Evolutionary conservation across 148 eudicot genomes (phyloP).

Genomic region (Persicaria maculosa): DNA sequence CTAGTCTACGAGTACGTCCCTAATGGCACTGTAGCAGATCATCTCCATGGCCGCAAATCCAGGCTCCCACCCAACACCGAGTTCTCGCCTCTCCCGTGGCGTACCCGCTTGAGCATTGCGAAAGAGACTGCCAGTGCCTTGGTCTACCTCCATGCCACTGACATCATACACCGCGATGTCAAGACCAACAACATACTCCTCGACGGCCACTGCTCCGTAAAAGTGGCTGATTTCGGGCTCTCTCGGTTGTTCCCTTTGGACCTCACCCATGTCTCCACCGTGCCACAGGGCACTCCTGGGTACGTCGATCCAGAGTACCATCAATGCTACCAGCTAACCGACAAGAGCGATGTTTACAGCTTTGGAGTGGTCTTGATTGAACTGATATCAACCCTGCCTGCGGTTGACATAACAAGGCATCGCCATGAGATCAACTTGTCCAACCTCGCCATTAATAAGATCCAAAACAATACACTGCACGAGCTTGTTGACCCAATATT

Average conservation of each 20-base stretch:
- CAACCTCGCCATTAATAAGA: constrained; percentile 23
- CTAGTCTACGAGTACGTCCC: constrained; percentile 70
- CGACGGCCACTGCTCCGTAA: constrained; percentile 30
- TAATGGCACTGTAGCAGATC: constrained; percentile 80
- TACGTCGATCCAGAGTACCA: constrained; percentile 44
- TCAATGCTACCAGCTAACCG: constrained; percentile 33
- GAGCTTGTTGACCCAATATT: constrained; percentile 34
- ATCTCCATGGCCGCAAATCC: constrained; percentile 37
- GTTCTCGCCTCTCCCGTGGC: constrained; percentile 33
- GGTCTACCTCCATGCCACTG: constrained; percentile 49
- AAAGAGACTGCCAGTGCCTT: constrained; percentile 50
- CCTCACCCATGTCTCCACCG: constrained; percentile 39
- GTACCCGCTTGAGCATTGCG: constrained; percentile 43
- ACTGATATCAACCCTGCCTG: constrained; percentile 33
- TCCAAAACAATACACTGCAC: constrained; percentile 16
- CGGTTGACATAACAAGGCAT: constrained; percentile 33
- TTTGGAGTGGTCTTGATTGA: constrained; percentile 40
- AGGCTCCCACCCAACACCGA: constrained; percentile 8
- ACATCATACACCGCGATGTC: constrained; percentile 59
- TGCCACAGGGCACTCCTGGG: constrained; percentile 47
- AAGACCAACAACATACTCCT: constrained; percentile 59
- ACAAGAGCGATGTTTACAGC: constrained; percentile 43
- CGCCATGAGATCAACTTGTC: constrained; percentile 34
- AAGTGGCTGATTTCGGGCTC: constrained; percentile 42
- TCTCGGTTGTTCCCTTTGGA: constrained; percentile 32